Evolutionary conservation across 495 filamentous ascomycete species (phyloP).

Genomic region (Penicillium cosmopolitanum): DNA sequence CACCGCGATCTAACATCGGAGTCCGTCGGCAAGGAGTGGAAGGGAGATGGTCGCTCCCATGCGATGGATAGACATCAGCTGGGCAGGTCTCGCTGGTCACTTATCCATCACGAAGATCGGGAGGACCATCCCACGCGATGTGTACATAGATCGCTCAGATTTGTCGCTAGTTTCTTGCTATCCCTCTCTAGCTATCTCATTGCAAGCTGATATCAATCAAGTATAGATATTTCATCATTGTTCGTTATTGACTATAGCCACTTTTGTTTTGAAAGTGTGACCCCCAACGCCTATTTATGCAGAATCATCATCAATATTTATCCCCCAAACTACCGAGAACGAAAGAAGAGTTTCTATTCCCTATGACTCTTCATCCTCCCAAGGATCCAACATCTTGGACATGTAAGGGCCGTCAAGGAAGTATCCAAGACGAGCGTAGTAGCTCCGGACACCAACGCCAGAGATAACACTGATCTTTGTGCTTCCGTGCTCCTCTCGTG

Average conservation of each 20-base stretch:
- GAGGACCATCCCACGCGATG: constrained; percentile 17
- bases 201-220: constrained; percentile 9
- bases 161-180: constrained; percentile 16
- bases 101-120: constrained; percentile 12
- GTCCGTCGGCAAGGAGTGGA: constrained; percentile 10
- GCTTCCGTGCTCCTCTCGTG: constrained; percentile 89
- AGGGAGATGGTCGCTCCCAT: constrained; percentile 11
- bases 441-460: constrained; percentile 90
- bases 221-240: constrained; percentile 34
- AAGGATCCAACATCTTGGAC: constrained; percentile 66
- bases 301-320: constrained; percentile 6
- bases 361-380: constrained; percentile 47
- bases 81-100: constrained; percentile 27
- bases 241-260: constrained; percentile 15
- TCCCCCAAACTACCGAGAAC: neutral
- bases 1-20: constrained; percentile 3
- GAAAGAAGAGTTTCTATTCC: neutral
- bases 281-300: constrained; percentile 23
- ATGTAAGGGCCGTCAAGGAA: constrained; percentile 89
- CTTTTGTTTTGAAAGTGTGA: constrained; percentile 18
- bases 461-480: constrained; percentile 94
- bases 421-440: constrained; percentile 92
- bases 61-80: constrained; percentile 19
- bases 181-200: constrained; percentile 9
- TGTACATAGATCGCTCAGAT: constrained; percentile 35